Base-by-base conservation (phyloP, 2,329 filamentous ascomycete genomes). In the Plenodomus biglobosus region DNA sequence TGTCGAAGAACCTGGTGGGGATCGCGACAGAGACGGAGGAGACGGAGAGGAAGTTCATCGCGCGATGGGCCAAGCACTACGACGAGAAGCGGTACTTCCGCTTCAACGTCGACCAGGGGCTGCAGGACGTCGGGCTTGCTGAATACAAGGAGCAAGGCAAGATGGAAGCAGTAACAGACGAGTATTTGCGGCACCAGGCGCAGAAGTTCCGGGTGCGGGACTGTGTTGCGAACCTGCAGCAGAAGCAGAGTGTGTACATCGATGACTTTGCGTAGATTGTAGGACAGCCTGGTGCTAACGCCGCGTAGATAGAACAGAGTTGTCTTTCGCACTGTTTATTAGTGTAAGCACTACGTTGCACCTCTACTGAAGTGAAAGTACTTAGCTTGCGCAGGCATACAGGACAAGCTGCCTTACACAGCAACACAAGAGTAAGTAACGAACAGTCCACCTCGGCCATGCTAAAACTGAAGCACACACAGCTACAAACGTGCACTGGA, bases 171-270 rank as follows among this genome's bases (percentile, higher is more conserved):
- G 50, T 40, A 1, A 52, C 55, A 15, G 36, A 41, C 8, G 17
- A 27, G 18, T 55, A 55, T 36, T 37, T 44, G 13, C 8, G 4
- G 7, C 45, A 46, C n/a, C 18, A 34, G 40, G 17, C 21, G 21
- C 38, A 46, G 15, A 50, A 53, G 46, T 38, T 42, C 17, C 35
- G 44, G n/a, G 22, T 49, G 42, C 39, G 48, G 8, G 30, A 52
- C 21, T 59, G 56, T 17, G 37, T 55, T n/a, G 5, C 30, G 19
- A 54, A 54, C 27, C 41, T 59, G 5, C 16, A 16, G 34, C 36
- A 20, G 11, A 59, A 52, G 34, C 48, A 56, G 40, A 52, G 56
- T 59, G 43, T 35, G 56, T 59, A 51, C 15, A 52, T 49, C n/a
- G 42, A 52, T 11, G 30, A 48, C 42, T 52, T 49, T 39, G 42